A percentile compares a stretch with the other conserved stretches of the same genome.
Evolutionary conservation across 768 basidiomycete genomes (phyloP).

Genomic region (Hypholoma fasciculare): DNA sequence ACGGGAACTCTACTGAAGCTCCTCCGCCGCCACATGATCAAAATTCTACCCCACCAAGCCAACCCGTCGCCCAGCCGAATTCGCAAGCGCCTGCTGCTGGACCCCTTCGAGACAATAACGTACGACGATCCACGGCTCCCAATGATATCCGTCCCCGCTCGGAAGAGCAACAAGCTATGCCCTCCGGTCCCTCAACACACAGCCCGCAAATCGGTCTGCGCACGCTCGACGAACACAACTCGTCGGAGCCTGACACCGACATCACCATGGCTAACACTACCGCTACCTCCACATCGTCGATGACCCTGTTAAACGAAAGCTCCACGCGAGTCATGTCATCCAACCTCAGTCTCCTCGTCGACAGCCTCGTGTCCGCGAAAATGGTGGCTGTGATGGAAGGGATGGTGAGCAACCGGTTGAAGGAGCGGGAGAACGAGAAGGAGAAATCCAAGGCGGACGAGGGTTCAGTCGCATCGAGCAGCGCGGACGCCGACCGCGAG

Average conservation of each 20-base stretch:
- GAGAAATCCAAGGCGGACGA: conserved; percentile 7
- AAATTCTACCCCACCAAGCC: no score
- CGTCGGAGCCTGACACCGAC: conserved; percentile 17
- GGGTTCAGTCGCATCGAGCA: background rate
- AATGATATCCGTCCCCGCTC: no score
- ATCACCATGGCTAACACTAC: conserved; percentile 6
- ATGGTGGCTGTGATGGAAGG: conserved; percentile 19
- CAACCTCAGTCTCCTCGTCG: conserved; percentile 17
- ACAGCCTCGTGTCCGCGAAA: conserved; percentile 21
- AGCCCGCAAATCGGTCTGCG: background rate
- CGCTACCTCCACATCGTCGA: background rate
- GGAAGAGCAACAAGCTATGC: background rate
- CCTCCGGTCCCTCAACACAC: background rate
- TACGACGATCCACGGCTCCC: no score
- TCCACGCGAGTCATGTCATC: conserved; percentile 9
- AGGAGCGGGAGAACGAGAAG: background rate
- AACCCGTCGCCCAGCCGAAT: no score
- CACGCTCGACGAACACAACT: background rate
- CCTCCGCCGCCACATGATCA: no score
- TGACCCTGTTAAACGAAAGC: background rate
- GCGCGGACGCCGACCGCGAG: background rate
- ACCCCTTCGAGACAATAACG: no score
- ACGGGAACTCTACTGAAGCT: no score
- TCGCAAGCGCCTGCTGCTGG: no score
- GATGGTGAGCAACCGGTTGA: conserved; percentile 9